Evolutionary conservation across 257 asterid species (phyloP).

Genomic region (Penstemon barbatus): DNA sequence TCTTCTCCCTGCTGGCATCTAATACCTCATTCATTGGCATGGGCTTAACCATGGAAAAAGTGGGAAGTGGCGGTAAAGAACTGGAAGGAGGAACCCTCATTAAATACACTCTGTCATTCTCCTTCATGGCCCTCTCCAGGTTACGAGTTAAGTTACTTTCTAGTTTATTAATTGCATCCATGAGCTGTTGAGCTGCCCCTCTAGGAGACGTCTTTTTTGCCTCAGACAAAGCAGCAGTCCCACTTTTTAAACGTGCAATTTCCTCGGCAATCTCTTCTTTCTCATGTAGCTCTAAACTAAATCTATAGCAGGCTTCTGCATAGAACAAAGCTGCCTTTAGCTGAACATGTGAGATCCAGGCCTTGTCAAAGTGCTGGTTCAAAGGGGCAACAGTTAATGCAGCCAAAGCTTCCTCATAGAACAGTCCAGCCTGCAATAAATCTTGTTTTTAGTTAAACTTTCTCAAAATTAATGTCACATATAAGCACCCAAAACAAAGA

Average conservation of each 20-base stretch:
- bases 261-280: slow-evolving; percentile 98
- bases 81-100: slow-evolving; percentile 93
- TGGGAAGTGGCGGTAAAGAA: slow-evolving; percentile 78
- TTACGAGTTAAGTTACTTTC: slow-evolving; percentile 66
- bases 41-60: slow-evolving; percentile 92
- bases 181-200: slow-evolving; percentile 86
- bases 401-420: slow-evolving; percentile 91
- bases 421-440: slow-evolving; percentile 69
- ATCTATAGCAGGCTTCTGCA: slow-evolving; percentile 94
- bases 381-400: slow-evolving; percentile 71
- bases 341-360: slow-evolving; percentile 90
- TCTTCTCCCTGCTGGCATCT: slow-evolving; percentile 86
- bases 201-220: slow-evolving; percentile 77
- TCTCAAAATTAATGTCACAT: slow-evolving; percentile 6
- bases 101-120: slow-evolving; percentile 93
- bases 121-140: slow-evolving; percentile 90
- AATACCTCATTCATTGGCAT: slow-evolving; percentile 83
- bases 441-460: no score
- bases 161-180: slow-evolving; percentile 73
- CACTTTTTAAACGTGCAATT: slow-evolving; percentile 93
- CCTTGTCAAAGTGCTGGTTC: slow-evolving; percentile 88
- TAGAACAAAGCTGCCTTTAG: slow-evolving; percentile 89
- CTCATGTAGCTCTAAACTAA: slow-evolving; percentile 83
- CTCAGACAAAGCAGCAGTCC: slow-evolving; percentile 63
- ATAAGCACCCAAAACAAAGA: slow-evolving; percentile 13